Evolutionary conservation across 176 grass and related monocot species (phyloP).

Genomic region (Tuctoria greenei): DNA sequence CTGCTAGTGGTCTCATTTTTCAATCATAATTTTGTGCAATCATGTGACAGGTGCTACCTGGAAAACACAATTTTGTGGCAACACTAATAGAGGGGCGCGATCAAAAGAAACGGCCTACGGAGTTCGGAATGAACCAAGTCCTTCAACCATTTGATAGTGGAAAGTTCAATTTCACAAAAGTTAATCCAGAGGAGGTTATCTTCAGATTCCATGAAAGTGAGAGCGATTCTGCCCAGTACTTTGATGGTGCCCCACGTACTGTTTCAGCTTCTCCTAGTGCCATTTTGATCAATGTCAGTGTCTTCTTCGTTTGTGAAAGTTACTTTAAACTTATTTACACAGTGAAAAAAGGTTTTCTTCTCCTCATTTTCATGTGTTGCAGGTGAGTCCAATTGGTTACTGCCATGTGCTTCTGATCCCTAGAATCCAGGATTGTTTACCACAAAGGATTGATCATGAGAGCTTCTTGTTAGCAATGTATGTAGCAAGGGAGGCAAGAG

Average conservation of each 20-base stretch:
- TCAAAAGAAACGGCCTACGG: slow-evolving; percentile 81
- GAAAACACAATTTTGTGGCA: slow-evolving; percentile 59
- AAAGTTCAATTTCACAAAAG: slow-evolving; percentile 70
- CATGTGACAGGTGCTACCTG: slow-evolving; percentile 56
- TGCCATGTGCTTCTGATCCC: slow-evolving; percentile 70
- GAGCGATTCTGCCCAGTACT: slow-evolving; percentile 29
- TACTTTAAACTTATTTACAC: not conserved
- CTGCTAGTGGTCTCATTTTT: not conserved
- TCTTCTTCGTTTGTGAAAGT: not conserved
- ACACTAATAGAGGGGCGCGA: slow-evolving; percentile 80
- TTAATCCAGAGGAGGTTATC: slow-evolving; percentile 49
- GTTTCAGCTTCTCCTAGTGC: slow-evolving; percentile 45
- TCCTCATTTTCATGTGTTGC: not conserved
- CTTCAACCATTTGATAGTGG: slow-evolving; percentile 60
- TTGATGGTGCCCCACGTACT: slow-evolving; percentile 19
- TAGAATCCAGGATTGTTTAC: slow-evolving; percentile 47
- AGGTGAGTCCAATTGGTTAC: slow-evolving; percentile 75
- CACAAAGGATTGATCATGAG: slow-evolving; percentile 52
- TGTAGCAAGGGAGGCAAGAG: slow-evolving; percentile 52
- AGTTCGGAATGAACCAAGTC: slow-evolving; percentile 74
- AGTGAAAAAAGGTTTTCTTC: not conserved
- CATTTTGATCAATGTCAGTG: slow-evolving; percentile 64
- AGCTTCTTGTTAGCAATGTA: slow-evolving; percentile 60
- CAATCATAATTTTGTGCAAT: not conserved
- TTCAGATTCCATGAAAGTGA: slow-evolving; percentile 51